phyloP scores from a whole-genome alignment of 2,329 filamentous ascomycete genomes.

The Sclerotinia nivalis region DNA sequence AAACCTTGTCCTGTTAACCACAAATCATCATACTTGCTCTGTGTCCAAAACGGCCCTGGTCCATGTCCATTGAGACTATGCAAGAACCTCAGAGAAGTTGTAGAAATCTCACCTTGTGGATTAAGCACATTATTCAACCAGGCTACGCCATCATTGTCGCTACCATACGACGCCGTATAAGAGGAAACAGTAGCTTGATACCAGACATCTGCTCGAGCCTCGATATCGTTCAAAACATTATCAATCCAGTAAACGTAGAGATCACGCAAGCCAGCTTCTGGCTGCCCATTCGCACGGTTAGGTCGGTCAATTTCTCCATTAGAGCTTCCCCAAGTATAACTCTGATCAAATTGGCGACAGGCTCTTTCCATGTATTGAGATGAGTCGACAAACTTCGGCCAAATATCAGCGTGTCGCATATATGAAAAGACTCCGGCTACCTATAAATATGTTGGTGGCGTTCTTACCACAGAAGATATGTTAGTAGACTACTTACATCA shows the following conservation, averaged over 20 bases:
- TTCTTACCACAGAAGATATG: too few relatives aligned
- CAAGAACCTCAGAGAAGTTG: not conserved
- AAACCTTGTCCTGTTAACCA: not conserved
- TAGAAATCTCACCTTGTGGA: not conserved
- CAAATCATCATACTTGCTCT: not conserved
- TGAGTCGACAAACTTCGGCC: not conserved
- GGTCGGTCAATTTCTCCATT: not conserved
- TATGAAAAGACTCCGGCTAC: not conserved
- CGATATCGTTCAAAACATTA: not conserved
- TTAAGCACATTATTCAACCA: not conserved
- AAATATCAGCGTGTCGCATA: not conserved
- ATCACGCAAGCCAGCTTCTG: not conserved
- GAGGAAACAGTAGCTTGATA: not conserved
- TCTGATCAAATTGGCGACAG: not conserved
- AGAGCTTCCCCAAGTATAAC: not conserved
- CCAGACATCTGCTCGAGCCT: not conserved
- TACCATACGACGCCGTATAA: not conserved
- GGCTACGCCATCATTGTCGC: not conserved
- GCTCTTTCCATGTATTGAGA: not conserved
- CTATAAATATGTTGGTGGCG: not conserved
- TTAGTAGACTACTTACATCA: not conserved
- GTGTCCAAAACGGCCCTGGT: not conserved
- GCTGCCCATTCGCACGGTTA: not conserved
- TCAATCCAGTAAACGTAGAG: not conserved
- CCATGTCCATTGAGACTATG: not conserved